phyloP scores from a whole-genome alignment of 2,329 filamentous ascomycete genomes.

The Aureobasidium sp. region DNA sequence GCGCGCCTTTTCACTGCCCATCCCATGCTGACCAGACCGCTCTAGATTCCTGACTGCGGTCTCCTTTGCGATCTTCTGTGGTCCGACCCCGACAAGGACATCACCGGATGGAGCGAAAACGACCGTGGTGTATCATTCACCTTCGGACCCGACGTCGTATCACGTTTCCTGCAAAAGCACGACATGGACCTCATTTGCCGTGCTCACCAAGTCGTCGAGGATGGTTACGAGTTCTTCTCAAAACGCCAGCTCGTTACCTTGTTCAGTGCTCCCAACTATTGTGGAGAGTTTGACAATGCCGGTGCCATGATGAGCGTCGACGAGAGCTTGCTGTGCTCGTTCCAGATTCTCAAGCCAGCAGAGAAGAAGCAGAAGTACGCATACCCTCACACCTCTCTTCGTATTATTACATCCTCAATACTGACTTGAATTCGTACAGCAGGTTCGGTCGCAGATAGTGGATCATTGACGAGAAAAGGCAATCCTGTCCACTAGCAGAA shows the following conservation, averaged over 20 bases:
- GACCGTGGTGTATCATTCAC: slow-evolving; percentile 98
- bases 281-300: slow-evolving; percentile 97
- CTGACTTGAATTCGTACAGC: slow-evolving; percentile 15
- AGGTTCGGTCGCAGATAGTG: slow-evolving; percentile 20
- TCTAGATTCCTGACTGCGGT: slow-evolving; percentile 92
- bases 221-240: slow-evolving; percentile 99
- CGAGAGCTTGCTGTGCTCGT: slow-evolving; percentile 95
- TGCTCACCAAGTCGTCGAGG: slow-evolving; percentile 97
- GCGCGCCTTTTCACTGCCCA: slow-evolving; percentile 19
- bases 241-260: slow-evolving; percentile 95
- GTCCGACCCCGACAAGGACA: slow-evolving; percentile 99
- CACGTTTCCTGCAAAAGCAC: slow-evolving; percentile 95
- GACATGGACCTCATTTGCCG: slow-evolving; percentile 99
- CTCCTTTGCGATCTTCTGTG: slow-evolving; percentile 95
- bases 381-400: neutral
- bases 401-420: neutral
- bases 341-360: slow-evolving; percentile 99
- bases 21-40: slow-evolving; percentile 22
- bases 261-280: slow-evolving; percentile 98
- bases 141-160: slow-evolving; percentile 95
- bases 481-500: slow-evolving; percentile 8
- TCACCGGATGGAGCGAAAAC: slow-evolving; percentile 98
- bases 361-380: slow-evolving; percentile 99
- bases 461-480: slow-evolving; percentile 10
- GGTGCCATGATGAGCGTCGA: slow-evolving; percentile 99